Conservation (phyloP, 2,329 filamentous ascomycete species). For the Parasarocladium wereldwijsianum region DNA sequence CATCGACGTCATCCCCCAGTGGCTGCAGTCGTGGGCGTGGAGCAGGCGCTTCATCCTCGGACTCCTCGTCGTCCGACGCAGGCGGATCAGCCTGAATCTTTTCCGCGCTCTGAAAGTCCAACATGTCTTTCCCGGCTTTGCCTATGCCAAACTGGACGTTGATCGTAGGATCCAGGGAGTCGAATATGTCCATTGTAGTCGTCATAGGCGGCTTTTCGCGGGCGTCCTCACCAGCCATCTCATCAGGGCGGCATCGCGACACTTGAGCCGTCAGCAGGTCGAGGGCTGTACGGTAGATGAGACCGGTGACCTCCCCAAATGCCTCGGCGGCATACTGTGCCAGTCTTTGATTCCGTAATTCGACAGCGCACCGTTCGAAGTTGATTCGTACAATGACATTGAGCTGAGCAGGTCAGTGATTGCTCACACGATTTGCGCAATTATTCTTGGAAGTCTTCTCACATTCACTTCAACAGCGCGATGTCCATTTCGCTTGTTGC, state of each 20-base stretch:
- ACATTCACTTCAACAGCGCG: slow-evolving; percentile 7
- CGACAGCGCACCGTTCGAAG: slow-evolving; percentile 69
- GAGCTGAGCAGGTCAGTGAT: slow-evolving; percentile 35
- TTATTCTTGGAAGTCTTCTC: slow-evolving; percentile 8
- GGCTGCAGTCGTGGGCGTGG: slow-evolving; percentile 3
- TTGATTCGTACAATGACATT: slow-evolving; percentile 67
- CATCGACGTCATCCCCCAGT: slow-evolving; percentile 8
- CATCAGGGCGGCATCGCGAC: slow-evolving; percentile 49
- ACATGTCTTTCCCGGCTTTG: slow-evolving; percentile 31
- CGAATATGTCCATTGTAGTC: slow-evolving; percentile 41
- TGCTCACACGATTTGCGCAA: slow-evolving; percentile 11
- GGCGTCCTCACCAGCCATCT: slow-evolving; percentile 19
- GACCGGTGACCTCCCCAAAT: slow-evolving; percentile 58
- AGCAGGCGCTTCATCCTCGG: slow-evolving; percentile 6
- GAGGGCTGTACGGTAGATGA: slow-evolving; percentile 65
- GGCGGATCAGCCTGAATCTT: slow-evolving; percentile 26
- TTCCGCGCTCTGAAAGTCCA: slow-evolving; percentile 31
- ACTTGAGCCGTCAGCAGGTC: slow-evolving; percentile 54
- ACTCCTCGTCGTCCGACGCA: slow-evolving; percentile 9
- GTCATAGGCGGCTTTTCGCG: slow-evolving; percentile 20
- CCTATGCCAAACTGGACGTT: slow-evolving; percentile 44
- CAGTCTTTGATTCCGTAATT: slow-evolving; percentile 66
- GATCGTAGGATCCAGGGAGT: slow-evolving; percentile 34
- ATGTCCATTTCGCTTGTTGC: slow-evolving; percentile 17
- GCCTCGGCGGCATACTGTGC: slow-evolving; percentile 56